A percentile compares a stretch with the other conserved stretches of the same genome.
These are phyloP conservation scores for Trichoderma asperelloides DNA, from an alignment of 495 filamentous ascomycete species.

Conservation along the genomic window DNA sequence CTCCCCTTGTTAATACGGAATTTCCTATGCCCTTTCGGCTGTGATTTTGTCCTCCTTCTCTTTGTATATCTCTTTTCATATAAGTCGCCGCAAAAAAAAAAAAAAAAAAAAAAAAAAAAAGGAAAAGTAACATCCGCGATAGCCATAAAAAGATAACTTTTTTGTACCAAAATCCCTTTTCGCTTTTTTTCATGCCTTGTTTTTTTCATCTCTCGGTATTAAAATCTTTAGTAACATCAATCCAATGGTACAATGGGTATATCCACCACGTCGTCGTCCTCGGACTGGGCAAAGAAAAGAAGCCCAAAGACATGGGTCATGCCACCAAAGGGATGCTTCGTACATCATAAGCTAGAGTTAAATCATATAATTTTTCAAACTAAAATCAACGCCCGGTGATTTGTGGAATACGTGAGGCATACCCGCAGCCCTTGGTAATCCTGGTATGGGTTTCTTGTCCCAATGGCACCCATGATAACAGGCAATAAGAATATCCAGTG, in stretches of 20 bases:
- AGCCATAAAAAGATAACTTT: constrained; percentile 1
- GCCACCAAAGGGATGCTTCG: not conserved
- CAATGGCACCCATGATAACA: not conserved
- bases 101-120: not conserved
- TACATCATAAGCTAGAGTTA: not conserved
- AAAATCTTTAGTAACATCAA: not conserved
- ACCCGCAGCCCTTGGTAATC: not conserved
- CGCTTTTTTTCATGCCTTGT: not conserved
- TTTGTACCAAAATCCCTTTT: not conserved
- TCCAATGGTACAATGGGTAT: constrained; percentile 6
- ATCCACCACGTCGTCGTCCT: not conserved
- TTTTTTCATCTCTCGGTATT: not conserved
- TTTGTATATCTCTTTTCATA: too few species aligned
- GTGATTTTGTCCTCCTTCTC: not conserved
- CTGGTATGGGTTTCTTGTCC: not conserved
- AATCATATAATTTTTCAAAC: not conserved
- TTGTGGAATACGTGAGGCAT: not conserved
- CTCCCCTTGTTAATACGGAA: too few species aligned
- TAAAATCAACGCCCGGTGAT: not conserved
- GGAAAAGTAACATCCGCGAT: not conserved
- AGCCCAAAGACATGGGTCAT: not conserved
- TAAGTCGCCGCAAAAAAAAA: not conserved
- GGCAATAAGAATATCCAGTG: not conserved
- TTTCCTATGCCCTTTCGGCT: not conserved
- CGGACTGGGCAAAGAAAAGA: not conserved